Evolutionary conservation across 768 basidiomycete genomes (phyloP).

Genomic region (Clavulina sp.): DNA sequence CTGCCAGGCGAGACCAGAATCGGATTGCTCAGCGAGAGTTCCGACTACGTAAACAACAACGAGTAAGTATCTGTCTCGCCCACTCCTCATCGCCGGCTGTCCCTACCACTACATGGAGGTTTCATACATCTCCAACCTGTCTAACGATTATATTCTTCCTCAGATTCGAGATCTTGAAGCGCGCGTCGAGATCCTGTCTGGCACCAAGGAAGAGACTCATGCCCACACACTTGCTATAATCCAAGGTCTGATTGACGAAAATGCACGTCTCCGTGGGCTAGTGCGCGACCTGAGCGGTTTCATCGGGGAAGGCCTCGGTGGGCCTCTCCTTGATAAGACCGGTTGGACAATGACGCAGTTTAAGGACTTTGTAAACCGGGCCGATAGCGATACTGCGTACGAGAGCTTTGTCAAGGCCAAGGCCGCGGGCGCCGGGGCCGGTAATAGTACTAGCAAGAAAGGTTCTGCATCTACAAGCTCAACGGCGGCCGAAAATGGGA

Average conservation of each 20-base stretch:
- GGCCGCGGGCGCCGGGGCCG: constrained; percentile 1
- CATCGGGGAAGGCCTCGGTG: constrained; percentile 75
- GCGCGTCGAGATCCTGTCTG: constrained; percentile 84
- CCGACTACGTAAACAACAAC: constrained; percentile 77
- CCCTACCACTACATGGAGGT: neutral
- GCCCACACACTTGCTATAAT: constrained; percentile 68
- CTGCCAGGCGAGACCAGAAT: constrained; percentile 75
- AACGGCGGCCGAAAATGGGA: too few species aligned
- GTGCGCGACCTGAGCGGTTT: constrained; percentile 60
- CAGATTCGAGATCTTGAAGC: constrained; percentile 93
- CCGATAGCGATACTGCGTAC: constrained; percentile 87
- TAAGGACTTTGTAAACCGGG: constrained; percentile 61
- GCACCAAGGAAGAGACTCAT: constrained; percentile 77
- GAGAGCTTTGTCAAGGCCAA: constrained; percentile 64
- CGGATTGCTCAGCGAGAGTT: constrained; percentile 90
- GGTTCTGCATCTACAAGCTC: neutral
- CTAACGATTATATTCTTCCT: neutral
- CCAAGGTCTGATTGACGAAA: constrained; percentile 76
- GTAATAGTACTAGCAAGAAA: neutral
- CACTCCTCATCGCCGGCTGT: neutral
- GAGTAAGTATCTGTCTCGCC: constrained; percentile 23
- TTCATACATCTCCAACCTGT: constrained; percentile 6
- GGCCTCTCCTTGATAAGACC: constrained; percentile 46
- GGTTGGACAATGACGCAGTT: constrained; percentile 69
- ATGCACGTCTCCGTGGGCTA: constrained; percentile 63